Base-by-base conservation (phyloP, 2,329 filamentous ascomycete species). In the Nemania sp. region DNA sequence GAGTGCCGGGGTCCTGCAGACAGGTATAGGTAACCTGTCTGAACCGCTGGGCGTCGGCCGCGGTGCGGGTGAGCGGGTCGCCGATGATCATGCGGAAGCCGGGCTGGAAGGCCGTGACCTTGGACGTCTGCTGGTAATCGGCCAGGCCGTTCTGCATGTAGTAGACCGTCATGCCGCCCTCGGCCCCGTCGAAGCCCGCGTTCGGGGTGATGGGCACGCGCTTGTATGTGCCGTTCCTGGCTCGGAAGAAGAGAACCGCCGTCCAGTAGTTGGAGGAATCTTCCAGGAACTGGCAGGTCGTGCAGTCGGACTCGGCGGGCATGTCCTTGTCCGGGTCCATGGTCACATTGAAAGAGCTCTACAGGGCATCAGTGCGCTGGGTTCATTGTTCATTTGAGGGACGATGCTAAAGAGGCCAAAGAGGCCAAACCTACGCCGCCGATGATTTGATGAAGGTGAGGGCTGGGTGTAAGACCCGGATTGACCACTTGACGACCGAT, bases 1-100 rank as follows among this genome's bases (percentile, higher is more conserved):
- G 70, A 7, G 76, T 78, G 37, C 66, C 70, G 25, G 71, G 67
- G 45, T 75, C 72, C 63, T 79, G 67, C 18, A 80, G 69, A 56
- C 78, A 80, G 9, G 77, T 79, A 58, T 78, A 80, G 5, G 77
- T 79, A 45, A 80, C 72, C 65, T 79, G 77, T 32, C 75, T 73
- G 65, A 76, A 79, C 35, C 73, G 72, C 42, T 72, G 68, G 9
- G 77, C 72, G 39, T 77, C 54, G 9, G 68, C 71, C 48, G 71
- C 69, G 37, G 68, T 77, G 18, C 74, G 68, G 32, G 73, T 74
- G 20, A 70, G 62, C 13, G 73, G 69, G 48, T 79, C 73, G 34
- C 78, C 79, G 49, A 79, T 71, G 47, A 80, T 73, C 78, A 80
- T 80, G 21, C 78, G 74, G 69, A 80, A 81, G 1, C 78, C 78